Conservation (phyloP, 495 filamentous ascomycete genomes). For the Acidiella bohemica region DNA sequence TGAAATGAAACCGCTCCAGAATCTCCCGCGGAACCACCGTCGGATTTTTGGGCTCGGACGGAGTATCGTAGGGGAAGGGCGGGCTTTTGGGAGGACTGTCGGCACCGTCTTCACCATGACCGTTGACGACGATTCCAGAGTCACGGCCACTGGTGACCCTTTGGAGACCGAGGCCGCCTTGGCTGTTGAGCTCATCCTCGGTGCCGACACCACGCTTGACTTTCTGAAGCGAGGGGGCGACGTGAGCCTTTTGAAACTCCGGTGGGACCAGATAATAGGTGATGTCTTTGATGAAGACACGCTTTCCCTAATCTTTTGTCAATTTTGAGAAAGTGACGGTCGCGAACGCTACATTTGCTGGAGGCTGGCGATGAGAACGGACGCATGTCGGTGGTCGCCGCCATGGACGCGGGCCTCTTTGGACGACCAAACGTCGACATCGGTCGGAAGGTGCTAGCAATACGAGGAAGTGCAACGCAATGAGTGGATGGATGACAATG, state of each 20-base stretch:
- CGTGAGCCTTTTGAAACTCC: slow-evolving; percentile 44
- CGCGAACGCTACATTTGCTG: no score
- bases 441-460: slow-evolving; percentile 10
- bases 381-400: no score
- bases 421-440: no score
- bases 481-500: not conserved
- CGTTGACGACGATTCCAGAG: slow-evolving; percentile 17
- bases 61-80: slow-evolving; percentile 46
- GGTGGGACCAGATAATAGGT: slow-evolving; percentile 77
- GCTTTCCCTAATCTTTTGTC: slow-evolving; percentile 70
- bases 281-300: slow-evolving; percentile 97
- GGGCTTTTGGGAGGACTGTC: slow-evolving; percentile 25
- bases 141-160: slow-evolving; percentile 8
- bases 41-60: slow-evolving; percentile 53
- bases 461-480: slow-evolving; percentile 1
- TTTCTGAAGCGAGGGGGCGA: slow-evolving; percentile 59
- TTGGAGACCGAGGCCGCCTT: slow-evolving; percentile 23
- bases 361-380: no score
- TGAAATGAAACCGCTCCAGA: slow-evolving; percentile 70
- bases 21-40: slow-evolving; percentile 63
- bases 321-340: no score
- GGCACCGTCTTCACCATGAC: slow-evolving; percentile 8
- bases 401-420: no score
- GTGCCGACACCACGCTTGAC: slow-evolving; percentile 48
- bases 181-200: slow-evolving; percentile 18